Conservation (phyloP, 225 moss, liverwort and hornwort species). For the Physcomitrellopsis africana region DNA sequence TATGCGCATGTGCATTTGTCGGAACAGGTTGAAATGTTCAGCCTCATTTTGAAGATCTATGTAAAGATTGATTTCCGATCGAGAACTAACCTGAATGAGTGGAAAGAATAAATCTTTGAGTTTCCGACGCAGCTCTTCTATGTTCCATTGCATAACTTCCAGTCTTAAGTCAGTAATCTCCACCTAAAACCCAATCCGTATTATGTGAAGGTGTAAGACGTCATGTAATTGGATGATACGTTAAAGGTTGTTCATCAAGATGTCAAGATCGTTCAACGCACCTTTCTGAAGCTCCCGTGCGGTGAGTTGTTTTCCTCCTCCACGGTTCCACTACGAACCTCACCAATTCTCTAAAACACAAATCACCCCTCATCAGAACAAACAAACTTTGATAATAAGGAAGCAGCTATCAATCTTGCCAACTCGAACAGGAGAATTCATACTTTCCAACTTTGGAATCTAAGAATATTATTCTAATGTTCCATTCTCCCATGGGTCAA, state of each 20-base stretch:
- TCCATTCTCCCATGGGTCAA: neutral
- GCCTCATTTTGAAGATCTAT: neutral
- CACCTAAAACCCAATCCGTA: slow-evolving; percentile 25
- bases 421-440: neutral
- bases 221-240: neutral
- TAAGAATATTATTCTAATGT: neutral
- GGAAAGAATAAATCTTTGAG: slow-evolving; percentile 58
- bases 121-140: slow-evolving; percentile 46
- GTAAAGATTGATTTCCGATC: neutral
- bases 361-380: neutral
- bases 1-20: neutral
- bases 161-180: slow-evolving; percentile 45
- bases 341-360: slow-evolving; percentile 44
- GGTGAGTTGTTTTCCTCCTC: slow-evolving; percentile 59
- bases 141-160: slow-evolving; percentile 40
- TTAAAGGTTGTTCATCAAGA: neutral
- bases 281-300: slow-evolving; percentile 59
- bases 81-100: slow-evolving; percentile 41
- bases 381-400: neutral
- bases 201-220: neutral
- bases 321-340: slow-evolving; percentile 40
- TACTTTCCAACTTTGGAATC: neutral
- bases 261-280: slow-evolving; percentile 12
- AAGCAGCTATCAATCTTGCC: neutral
- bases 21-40: neutral